A percentile compares a stretch with the other conserved stretches of the same genome.
Evolutionary conservation across 2,329 filamentous ascomycete genomes (phyloP).

Genomic region (Cadophora gregata): DNA sequence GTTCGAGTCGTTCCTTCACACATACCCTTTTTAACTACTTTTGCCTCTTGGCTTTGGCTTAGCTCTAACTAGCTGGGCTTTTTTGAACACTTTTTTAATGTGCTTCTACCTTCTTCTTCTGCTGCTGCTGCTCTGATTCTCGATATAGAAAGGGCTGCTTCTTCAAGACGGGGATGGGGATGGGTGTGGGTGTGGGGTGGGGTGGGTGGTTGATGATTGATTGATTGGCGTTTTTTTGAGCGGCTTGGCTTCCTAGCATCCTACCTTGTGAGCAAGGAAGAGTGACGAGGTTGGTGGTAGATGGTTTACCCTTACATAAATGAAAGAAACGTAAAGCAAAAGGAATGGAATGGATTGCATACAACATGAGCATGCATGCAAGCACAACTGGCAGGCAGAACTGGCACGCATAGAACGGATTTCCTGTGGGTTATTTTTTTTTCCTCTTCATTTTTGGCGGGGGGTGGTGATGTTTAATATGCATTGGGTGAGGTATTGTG

Average conservation of each 20-base stretch:
- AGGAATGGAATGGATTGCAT: too few species aligned
- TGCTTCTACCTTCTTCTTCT: neutral
- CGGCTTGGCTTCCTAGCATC: neutral
- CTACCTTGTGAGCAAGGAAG: neutral
- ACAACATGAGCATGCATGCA: neutral
- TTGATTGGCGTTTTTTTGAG: constrained; percentile 13
- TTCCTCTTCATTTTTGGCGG: neutral
- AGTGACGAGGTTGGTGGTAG: neutral
- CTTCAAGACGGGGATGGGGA: neutral
- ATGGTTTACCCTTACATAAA: neutral
- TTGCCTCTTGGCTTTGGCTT: neutral
- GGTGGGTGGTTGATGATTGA: constrained; percentile 10
- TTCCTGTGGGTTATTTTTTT: neutral
- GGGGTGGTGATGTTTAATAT: too few species aligned
- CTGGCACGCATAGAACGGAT: neutral
- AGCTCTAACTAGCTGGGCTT: too few species aligned
- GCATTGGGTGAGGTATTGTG: neutral
- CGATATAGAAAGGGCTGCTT: neutral
- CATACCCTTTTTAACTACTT: constrained; percentile 6
- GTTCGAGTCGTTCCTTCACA: constrained; percentile 7
- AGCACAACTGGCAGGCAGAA: too few species aligned
- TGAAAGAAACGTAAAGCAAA: neutral
- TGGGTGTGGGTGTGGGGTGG: too few species aligned
- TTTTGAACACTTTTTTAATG: too few species aligned
- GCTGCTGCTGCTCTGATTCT: neutral